Base-by-base conservation (phyloP, 768 basidiomycete species). In the Boletus tomentosulus region DNA sequence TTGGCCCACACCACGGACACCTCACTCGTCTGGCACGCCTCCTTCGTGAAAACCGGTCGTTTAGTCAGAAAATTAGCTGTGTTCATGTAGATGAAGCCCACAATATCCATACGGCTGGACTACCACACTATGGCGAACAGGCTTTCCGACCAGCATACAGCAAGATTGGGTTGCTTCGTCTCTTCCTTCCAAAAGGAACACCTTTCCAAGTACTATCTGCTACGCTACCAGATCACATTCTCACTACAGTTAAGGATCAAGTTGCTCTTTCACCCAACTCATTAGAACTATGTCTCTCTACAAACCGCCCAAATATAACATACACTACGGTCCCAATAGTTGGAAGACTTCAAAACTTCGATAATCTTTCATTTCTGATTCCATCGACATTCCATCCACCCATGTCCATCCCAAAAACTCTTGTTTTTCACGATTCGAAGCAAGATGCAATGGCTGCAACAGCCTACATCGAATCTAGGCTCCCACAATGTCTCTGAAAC, bases 391-490 rank as follows among this genome's bases (percentile, higher is more conserved):
- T 48, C 30, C 46, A 46, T 24, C 53, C 37, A 22, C 41, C 45
- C 13, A 54, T 37, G 15, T 46, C 35, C 4, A 48, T 55, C 3
- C 41, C 43, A 45, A 66, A 64, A 22, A 46, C 46, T 1, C 44
- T 62, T 8, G 46, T 66, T 1, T 66, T 62, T 31, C 57, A 58
- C 27, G 58, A 66, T 30, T 55, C 58, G 10, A 60, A 41, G 2
- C 50, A 54, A n/a, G 54, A 60, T 24, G 52, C 46, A 3, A 43
- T 54, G 0, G 53, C 58, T 9, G 53, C 54, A 1, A 57, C 56
- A 0, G 1, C 15, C 1, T 54, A 66, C 43, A 44, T 64, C 0
- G 38, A 67, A 15, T 6, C 28, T 0, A 51, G 31, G 1, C 52
- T 73, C 0, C 64, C 66, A 2, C 7, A 1, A 0, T 16, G 39